Percentiles rank a stretch among this genome's conserved stretches.
These are phyloP conservation scores for Wallemia hederae DNA, from an alignment of 1,284 basidiomycete species.

Conservation along the genomic window DNA sequence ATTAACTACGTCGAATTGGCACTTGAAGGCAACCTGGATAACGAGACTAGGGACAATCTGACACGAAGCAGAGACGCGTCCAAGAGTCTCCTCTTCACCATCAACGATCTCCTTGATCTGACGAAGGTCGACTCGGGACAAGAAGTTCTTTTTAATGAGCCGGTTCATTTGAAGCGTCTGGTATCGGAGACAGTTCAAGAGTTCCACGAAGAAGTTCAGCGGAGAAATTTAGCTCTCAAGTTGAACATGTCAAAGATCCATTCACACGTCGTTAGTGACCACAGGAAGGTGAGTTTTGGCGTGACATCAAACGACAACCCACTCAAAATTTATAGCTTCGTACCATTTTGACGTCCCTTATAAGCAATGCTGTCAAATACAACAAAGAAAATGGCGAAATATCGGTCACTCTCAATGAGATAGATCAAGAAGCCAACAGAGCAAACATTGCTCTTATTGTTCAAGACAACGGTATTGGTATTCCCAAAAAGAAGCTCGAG, in stretches of 20 bases:
- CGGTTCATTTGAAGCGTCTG: conserved; percentile 38
- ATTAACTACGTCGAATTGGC: conserved; percentile 58
- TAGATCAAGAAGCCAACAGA: background rate
- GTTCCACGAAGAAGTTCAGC: conserved; percentile 33
- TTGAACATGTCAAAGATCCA: background rate
- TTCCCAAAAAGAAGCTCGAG: conserved; percentile 38
- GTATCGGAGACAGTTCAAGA: conserved; percentile 34
- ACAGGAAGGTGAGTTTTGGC: conserved; percentile 3
- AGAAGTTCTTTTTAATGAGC: conserved; percentile 51
- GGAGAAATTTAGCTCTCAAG: conserved; percentile 25
- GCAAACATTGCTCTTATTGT: conserved; percentile 41
- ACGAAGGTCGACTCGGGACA: conserved; percentile 53
- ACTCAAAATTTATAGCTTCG: conserved; percentile 28
- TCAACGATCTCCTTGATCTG: conserved; percentile 61
- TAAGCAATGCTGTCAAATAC: conserved; percentile 60
- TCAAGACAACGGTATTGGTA: conserved; percentile 50
- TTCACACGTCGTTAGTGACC: background rate
- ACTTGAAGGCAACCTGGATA: conserved; percentile 44
- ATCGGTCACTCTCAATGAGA: conserved; percentile 25
- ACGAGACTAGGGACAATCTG: conserved; percentile 49
- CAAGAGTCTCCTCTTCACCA: conserved; percentile 48
- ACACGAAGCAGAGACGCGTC: conserved; percentile 51
- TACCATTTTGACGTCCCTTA: conserved; percentile 53
- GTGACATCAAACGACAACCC: conserved; percentile 12
- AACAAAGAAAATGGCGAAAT: conserved; percentile 25